phyloP scores from a whole-genome alignment of 805 yeast genomes.

The Yamadazyma paraphyllophila region DNA sequence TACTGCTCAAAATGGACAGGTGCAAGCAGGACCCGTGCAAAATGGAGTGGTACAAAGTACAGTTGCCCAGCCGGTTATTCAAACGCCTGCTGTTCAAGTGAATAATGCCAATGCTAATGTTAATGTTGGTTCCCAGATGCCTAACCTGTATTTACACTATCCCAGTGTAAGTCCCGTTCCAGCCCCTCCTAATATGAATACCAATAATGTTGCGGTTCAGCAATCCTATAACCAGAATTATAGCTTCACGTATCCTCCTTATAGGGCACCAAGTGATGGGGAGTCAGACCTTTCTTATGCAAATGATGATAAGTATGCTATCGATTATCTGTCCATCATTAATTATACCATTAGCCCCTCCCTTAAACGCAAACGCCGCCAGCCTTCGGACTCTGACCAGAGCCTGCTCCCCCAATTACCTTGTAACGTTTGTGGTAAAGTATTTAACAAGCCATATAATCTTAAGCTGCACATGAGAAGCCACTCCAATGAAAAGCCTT shows the following conservation, averaged over 20 bases:
- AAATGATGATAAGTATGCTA: constrained; percentile 11
- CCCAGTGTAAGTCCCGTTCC: constrained; percentile 5
- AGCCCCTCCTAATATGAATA: neutral
- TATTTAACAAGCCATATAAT: constrained; percentile 49
- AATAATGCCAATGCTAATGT: too few relatives aligned
- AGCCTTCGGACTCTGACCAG: neutral
- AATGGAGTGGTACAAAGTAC: neutral
- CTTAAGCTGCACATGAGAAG: constrained; percentile 50
- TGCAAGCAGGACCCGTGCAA: neutral
- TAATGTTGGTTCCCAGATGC: too few relatives aligned
- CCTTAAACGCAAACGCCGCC: constrained; percentile 27
- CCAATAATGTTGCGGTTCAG: too few relatives aligned
- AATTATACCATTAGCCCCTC: constrained; percentile 33
- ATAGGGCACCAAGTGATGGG: neutral
- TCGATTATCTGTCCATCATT: constrained; percentile 36
- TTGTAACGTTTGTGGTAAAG: constrained; percentile 44
- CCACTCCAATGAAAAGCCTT: constrained; percentile 69
- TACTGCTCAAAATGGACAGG: neutral
- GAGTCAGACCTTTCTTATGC: neutral
- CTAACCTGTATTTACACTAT: neutral
- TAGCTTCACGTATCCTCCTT: neutral
- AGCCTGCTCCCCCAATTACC: constrained; percentile 17
- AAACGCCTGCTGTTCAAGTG: neutral
- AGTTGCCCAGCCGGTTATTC: neutral
- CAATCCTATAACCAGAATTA: neutral